Evolutionary conservation across 768 basidiomycete species (phyloP).

Genomic region (Boletales sp.): DNA sequence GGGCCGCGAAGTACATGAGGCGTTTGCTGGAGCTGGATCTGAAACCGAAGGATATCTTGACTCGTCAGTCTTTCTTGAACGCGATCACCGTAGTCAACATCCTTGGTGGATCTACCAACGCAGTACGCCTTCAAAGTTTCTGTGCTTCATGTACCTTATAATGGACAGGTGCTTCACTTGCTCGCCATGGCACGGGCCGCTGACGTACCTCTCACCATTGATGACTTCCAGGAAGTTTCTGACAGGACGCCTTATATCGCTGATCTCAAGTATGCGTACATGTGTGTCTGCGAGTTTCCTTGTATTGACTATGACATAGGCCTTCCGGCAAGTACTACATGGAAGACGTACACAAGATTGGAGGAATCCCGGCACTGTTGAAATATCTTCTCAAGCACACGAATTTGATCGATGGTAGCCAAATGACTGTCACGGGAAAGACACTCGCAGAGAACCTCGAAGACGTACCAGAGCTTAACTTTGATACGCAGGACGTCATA

Average conservation of each 20-base stretch:
- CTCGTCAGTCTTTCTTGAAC: constrained; percentile 73
- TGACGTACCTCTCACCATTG: constrained; percentile 68
- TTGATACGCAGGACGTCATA: constrained; percentile 75
- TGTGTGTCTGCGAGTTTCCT: not conserved
- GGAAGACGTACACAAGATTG: constrained; percentile 85
- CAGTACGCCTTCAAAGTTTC: constrained; percentile 42
- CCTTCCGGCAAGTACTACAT: constrained; percentile 87
- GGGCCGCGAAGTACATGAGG: constrained; percentile 74
- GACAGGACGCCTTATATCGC: constrained; percentile 81
- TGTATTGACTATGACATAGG: constrained; percentile 31
- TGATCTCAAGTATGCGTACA: constrained; percentile 61
- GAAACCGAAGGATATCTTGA: constrained; percentile 78
- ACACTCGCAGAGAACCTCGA: constrained; percentile 84
- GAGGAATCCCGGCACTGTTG: constrained; percentile 79
- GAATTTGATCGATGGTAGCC: constrained; percentile 74
- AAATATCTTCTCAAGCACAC: constrained; percentile 81
- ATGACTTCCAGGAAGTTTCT: constrained; percentile 81
- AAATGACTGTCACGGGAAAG: constrained; percentile 88
- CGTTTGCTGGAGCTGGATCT: constrained; percentile 71
- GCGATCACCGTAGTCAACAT: constrained; percentile 78
- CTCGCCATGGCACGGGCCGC: constrained; percentile 84
- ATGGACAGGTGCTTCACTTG: constrained; percentile 67
- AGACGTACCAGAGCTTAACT: constrained; percentile 69
- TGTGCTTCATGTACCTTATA: constrained; percentile 4
- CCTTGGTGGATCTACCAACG: constrained; percentile 86